Evolutionary conservation across 352 stramenopile genomes (phyloP).

Genomic region (Phytophthora sojae): DNA sequence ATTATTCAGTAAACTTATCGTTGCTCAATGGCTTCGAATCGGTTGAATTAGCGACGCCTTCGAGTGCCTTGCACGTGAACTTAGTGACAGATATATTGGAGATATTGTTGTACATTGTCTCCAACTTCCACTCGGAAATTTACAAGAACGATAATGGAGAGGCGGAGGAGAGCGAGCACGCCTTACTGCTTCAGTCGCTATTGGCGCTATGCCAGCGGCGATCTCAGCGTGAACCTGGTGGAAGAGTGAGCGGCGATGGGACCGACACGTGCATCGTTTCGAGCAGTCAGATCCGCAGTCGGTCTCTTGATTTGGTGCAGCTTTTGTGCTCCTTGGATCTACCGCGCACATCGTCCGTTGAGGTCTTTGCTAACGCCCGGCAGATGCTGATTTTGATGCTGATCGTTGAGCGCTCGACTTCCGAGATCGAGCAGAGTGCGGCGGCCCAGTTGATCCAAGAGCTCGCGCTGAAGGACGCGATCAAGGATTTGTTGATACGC

Average conservation of each 20-base stretch:
- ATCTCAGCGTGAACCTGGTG: background rate
- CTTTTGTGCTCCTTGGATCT: constrained; percentile 43
- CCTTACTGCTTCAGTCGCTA: constrained; percentile 21
- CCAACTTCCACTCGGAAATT: constrained; percentile 24
- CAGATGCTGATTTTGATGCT: constrained; percentile 37
- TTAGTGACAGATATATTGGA: constrained; percentile 17
- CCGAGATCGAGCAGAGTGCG: constrained; percentile 28
- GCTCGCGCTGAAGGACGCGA: constrained; percentile 25
- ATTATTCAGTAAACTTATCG: constrained; percentile 38
- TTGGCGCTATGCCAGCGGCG: constrained; percentile 23
- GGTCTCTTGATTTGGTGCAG: constrained; percentile 32
- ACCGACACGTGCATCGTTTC: constrained; percentile 20
- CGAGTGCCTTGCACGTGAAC: background rate
- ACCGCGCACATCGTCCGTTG: constrained; percentile 19
- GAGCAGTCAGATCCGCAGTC: constrained; percentile 24
- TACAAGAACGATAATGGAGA: constrained; percentile 23
- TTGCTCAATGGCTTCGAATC: constrained; percentile 14
- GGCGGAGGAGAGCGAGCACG: constrained; percentile 20
- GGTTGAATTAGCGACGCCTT: background rate
- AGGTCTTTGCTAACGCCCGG: constrained; percentile 29
- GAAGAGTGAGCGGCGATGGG: background rate
- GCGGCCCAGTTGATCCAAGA: constrained; percentile 32
- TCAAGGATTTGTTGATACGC: constrained; percentile 23
- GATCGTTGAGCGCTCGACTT: constrained; percentile 38
- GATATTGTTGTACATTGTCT: constrained; percentile 21